Percentiles rank a stretch among this genome's conserved stretches.
Evolutionary conservation across 169 alveolate species (phyloP).

Genomic region (Eimeria maxima): DNA sequence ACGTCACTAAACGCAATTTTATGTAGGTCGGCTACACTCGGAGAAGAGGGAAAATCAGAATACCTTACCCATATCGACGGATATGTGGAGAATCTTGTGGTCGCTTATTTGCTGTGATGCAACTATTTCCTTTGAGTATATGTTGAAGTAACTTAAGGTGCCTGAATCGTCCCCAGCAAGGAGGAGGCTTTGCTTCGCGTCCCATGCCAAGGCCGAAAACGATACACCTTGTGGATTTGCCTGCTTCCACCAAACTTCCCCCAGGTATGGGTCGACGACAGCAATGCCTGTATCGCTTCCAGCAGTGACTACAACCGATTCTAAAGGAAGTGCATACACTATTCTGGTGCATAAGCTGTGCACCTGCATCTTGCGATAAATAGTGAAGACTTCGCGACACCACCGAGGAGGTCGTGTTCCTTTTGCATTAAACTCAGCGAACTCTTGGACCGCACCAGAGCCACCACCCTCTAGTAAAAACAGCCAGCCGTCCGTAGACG

Average conservation of each 20-base stretch:
- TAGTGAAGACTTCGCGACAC: conserved; percentile 58
- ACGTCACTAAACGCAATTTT: not conserved
- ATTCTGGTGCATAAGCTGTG: conserved; percentile 69
- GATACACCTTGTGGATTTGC: conserved; percentile 73
- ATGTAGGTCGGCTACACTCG: not conserved
- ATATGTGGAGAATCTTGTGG: conserved; percentile 52
- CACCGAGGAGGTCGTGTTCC: conserved; percentile 50
- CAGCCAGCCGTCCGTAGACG: conserved; percentile 75
- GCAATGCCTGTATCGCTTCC: conserved; percentile 82
- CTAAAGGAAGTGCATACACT: conserved; percentile 74
- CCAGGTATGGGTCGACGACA: conserved; percentile 76
- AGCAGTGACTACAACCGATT: conserved; percentile 78
- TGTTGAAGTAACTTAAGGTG: conserved; percentile 70
- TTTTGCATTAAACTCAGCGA: conserved; percentile 16
- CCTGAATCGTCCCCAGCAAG: conserved; percentile 83
- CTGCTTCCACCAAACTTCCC: conserved; percentile 81
- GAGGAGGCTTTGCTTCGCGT: conserved; percentile 64
- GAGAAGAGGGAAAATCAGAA: not conserved
- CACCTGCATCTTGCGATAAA: conserved; percentile 44
- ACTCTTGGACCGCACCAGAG: conserved; percentile 12
- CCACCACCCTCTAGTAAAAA: conserved; percentile 78
- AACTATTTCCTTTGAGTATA: conserved; percentile 73
- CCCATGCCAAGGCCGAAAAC: conserved; percentile 80
- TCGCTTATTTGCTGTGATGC: conserved; percentile 72
- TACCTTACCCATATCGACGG: conserved; percentile 59